Base-by-base conservation (phyloP, 441 rosid species). In the Eutrema salsugineum region DNA sequence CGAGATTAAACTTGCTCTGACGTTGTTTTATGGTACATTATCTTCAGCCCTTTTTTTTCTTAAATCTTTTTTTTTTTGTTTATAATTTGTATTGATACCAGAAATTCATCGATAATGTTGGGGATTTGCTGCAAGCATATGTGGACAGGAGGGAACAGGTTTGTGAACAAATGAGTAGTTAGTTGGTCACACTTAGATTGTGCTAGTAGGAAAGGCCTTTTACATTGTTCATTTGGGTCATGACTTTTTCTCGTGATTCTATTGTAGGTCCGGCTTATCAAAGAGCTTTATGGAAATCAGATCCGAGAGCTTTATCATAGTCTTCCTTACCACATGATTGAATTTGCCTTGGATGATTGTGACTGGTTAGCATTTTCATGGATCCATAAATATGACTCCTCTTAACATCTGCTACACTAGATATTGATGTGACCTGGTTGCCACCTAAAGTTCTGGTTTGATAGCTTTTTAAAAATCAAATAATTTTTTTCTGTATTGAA, bases 121-220 rank as follows among this genome's bases (percentile, higher is more conserved):
- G 95, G 82, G 94, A 88, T 65, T 87, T 93, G 66, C 76, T 93
- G 81, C 98, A 95, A 78, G 92, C 98, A 55, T 93, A 86, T 72
- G 96, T 95, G 75, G 99, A 95, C 62, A 83, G 99, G 82, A 83
- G 91, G 64, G 98, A 91, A 65, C 99, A 95, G 96, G 98, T 95
- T 71, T 65, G 70, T 10, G 39, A 50, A 35, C 30, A 39, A 38
- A 30, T 62, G 74, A 68, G 64, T 54, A 28, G 51, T 22, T 60
- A 28, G 51, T 22, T 60, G 42, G 42, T 60, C 24, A 32, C 27
- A 66, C 24, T 36, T 66, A 15, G 47, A 49, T 39, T 44, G 54
- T 32, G 38, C 61, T 60, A 53, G 47, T 30, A 8, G 9, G 36
- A 5, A 53, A 48, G 12, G 48, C 22, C 51, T 60, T 40, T 68